Evolutionary conservation across 352 stramenopile genomes (phyloP).

Genomic region (Phytophthora citrophthora): DNA sequence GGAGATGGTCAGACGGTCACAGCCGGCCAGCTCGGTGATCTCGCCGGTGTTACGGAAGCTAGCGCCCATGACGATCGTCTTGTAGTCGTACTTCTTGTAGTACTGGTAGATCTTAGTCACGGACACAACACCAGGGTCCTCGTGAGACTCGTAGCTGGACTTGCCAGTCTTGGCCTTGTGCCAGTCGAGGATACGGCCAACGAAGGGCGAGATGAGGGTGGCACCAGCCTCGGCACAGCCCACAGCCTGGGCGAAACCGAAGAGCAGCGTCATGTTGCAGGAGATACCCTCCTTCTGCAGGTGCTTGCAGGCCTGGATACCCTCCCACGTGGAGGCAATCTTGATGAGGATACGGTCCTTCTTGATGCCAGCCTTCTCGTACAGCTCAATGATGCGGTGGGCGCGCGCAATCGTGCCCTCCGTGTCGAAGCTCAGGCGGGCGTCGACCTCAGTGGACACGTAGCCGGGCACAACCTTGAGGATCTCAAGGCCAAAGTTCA

Average conservation of each 20-base stretch:
- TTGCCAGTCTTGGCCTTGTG: slow-evolving; percentile 95
- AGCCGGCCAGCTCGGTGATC: slow-evolving; percentile 96
- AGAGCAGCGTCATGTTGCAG: slow-evolving; percentile 99
- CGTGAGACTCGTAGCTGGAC: slow-evolving; percentile 91
- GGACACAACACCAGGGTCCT: slow-evolving; percentile 97
- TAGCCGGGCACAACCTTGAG: slow-evolving; percentile 96
- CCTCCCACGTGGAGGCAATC: slow-evolving; percentile 98
- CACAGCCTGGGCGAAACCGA: slow-evolving; percentile 97
- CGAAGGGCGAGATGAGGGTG: slow-evolving; percentile 97
- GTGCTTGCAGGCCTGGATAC: slow-evolving; percentile 96
- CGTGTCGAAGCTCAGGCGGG: slow-evolving; percentile 97
- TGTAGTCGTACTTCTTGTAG: slow-evolving; percentile 98
- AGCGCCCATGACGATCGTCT: slow-evolving; percentile 96
- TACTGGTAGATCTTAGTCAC: slow-evolving; percentile 98
- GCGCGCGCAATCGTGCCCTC: slow-evolving; percentile 92
- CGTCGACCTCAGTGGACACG: slow-evolving; percentile 99
- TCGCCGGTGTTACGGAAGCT: slow-evolving; percentile 97
- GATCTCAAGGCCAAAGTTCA: slow-evolving; percentile 98
- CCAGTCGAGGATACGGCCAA: slow-evolving; percentile 98
- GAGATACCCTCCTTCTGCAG: slow-evolving; percentile 97
- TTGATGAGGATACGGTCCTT: slow-evolving; percentile 99
- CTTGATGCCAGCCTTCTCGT: slow-evolving; percentile 94
- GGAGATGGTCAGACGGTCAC: slow-evolving; percentile 98
- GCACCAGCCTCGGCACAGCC: slow-evolving; percentile 94
- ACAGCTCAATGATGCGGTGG: slow-evolving; percentile 97